Conservation (phyloP, 768 basidiomycete genomes). For the Amanita fuliginea region DNA sequence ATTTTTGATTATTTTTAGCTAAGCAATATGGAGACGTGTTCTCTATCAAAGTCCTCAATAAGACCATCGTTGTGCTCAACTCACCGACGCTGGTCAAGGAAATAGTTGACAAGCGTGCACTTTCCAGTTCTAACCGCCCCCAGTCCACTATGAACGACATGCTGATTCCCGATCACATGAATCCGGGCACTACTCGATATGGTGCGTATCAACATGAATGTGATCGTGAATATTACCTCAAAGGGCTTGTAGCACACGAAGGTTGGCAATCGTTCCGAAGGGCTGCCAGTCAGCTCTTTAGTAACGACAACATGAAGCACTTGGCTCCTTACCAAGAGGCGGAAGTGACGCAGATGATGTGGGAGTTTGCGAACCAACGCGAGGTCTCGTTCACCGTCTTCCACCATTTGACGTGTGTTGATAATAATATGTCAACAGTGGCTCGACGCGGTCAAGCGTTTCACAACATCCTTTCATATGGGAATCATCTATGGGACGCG, state of each 20-base stretch:
- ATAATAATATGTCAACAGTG: constrained; percentile 14
- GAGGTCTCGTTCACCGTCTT: constrained; percentile 8
- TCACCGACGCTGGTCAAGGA: constrained; percentile 12
- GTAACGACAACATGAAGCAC: constrained; percentile 8
- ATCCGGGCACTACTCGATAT: constrained; percentile 10
- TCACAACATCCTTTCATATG: constrained; percentile 19
- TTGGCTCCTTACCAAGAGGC: constrained; percentile 12
- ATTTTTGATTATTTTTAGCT: constrained; percentile 5
- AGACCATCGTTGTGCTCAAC: constrained; percentile 15
- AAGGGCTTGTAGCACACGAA: constrained; percentile 5
- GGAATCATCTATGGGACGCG: constrained; percentile 19
- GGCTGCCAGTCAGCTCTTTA: constrained; percentile 9
- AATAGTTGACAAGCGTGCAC: constrained; percentile 14
- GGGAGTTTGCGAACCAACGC: constrained; percentile 6
- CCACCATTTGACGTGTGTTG: neutral
- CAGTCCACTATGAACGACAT: constrained; percentile 9
- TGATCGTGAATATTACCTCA: neutral
- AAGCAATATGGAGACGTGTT: constrained; percentile 13
- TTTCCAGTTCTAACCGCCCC: constrained; percentile 12
- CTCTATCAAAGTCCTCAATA: constrained; percentile 12
- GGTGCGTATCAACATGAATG: neutral
- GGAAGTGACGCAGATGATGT: constrained; percentile 12
- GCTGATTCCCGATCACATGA: constrained; percentile 11
- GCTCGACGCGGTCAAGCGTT: constrained; percentile 18
- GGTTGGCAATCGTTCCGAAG: constrained; percentile 13